Evolutionary conservation across 805 yeast genomes (phyloP), one percentile per base, ranked within the genome.

Genomic region (Ogataea parapolymorpha): DNA sequence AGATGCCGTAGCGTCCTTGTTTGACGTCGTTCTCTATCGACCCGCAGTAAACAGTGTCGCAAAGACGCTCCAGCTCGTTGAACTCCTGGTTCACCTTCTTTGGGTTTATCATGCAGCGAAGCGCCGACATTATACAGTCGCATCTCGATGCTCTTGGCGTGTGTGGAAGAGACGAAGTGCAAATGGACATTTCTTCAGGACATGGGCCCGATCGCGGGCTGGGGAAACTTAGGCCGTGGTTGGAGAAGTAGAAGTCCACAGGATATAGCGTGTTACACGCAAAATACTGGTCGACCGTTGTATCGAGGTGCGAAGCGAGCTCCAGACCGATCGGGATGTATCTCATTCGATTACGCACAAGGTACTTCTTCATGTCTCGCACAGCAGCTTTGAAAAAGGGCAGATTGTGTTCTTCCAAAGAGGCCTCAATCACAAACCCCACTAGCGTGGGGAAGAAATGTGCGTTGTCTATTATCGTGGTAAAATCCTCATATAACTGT

Each of bases 391-490:
- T 90, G 39, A 88, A 90, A 62, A 79, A 87, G 4, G 96, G 72
- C 38, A 67, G 67, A 56, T 82, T 85, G 63, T 82, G 82, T 7
- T 95, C 69, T 37, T 85, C 76, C 32, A 85, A 93, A 69, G 87
- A 95, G 62, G 86, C 85, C 33, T 95, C 95, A 18, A 95, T 95
- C 62, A 87, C 85, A 72, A 83, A 87, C 1, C 96, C 97, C 51
- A 90, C 69, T n/a, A 86, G 73, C 64, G 86, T 87, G 25, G 78
- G 58, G 67, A 83, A 84, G 53, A 72, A 69, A 41, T 78, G 74
- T 62, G 87, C 73, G 43, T 75, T 67, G 63, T 89, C 95, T 37
- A 89, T 78, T 16, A 87, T 91, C 16, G 73, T 66, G 35, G 82
- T 80, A 68, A 88, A 90, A 54, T 95, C 75, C 47, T 75, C 67